Base-by-base conservation (phyloP, 1,139 yeast species). In the Protomyces pachydermus region DNA sequence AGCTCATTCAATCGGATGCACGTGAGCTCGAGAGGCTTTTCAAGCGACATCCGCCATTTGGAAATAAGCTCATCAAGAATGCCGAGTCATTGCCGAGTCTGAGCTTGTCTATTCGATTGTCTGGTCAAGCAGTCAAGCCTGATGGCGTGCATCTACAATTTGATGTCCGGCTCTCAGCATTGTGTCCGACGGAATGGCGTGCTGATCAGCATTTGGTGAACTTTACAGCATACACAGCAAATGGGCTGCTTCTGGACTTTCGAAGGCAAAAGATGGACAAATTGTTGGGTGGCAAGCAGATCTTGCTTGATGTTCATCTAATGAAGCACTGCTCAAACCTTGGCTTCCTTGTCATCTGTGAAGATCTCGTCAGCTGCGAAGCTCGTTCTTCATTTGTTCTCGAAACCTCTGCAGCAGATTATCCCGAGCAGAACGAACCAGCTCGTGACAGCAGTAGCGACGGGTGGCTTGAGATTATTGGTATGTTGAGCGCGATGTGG, bases 21-120 rank as follows among this genome's bases (percentile, higher is more conserved):
- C 70, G 70, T 1, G 76, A 76, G 61, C 70, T 81, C 34, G 83
- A 80, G 64, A 74, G 75, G 61, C 75, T 73, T 65, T 67, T 80
- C 20, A 79, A 79, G 0, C 65, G 78, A 35, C 76, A 74, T 61
- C 76, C 78, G 0, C 82, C 82, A 0, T 72, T 71, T 1, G 81
- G 81, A 0, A 65, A 62, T 10, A 77, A 73, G 58, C 70, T 79
- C 8, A 69, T 70, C 39, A 70, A 69, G 10, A 76, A 74, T 51
- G 58, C 77, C 3, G 61, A 66, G 0, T 54, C 68, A 1, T 61
- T 79, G 12, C 82, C 82, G 0, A 66, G 66, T 14, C 61, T 79
- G n/a, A 51, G 34, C 32, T 18, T 65, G 51, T 28, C 42, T 10
- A 28, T 28, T 28, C 38, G 39, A 12, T 23, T 16, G 35, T 60